Conservation (phyloP, 352 stramenopile genomes). For the Aphanomyces invadans region DNA sequence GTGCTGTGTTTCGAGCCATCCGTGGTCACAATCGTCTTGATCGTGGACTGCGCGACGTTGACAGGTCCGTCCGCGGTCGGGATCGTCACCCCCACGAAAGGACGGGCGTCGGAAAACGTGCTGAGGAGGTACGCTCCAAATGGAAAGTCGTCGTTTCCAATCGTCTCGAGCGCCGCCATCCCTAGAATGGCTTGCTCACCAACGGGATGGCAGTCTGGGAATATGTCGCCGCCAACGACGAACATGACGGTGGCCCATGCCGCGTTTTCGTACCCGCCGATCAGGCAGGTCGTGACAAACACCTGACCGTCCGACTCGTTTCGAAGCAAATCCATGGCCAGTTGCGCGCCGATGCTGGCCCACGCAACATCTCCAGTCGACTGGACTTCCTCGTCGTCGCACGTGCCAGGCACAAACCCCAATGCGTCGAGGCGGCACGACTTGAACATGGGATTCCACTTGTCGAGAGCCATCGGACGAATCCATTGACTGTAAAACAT, state of each 20-base stretch:
- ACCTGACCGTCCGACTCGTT: neutral
- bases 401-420: constrained; percentile 1
- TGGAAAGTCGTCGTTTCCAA: neutral
- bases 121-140: neutral
- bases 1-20: neutral
- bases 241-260: neutral
- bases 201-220: neutral
- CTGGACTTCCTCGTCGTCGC: neutral
- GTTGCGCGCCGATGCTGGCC: neutral
- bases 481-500: neutral
- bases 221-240: neutral
- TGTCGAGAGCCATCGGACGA: neutral
- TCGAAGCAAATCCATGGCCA: neutral
- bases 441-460: neutral
- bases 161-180: neutral
- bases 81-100: neutral
- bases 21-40: neutral
- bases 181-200: neutral
- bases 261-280: neutral
- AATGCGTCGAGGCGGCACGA: neutral
- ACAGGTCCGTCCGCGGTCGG: neutral
- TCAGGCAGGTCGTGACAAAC: neutral
- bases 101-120: neutral
- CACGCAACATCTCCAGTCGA: neutral
- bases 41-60: neutral